Evolutionary conservation across 2,329 filamentous ascomycete species (phyloP).

Genomic region (Fusarium longipes): DNA sequence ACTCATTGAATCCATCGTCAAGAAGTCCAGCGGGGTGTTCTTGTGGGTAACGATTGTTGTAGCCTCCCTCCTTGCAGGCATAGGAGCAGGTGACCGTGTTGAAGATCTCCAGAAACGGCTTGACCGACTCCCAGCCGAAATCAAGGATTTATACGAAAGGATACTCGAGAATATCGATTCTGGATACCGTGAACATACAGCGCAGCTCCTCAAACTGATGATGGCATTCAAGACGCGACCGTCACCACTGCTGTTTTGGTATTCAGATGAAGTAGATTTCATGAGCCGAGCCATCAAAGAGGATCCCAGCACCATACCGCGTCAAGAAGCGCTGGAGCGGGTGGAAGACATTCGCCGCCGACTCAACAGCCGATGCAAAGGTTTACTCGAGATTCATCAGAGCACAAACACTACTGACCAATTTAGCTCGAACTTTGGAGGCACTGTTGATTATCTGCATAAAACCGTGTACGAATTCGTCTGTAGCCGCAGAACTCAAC

Average conservation of each 20-base stretch:
- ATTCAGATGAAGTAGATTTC: conserved; percentile 9
- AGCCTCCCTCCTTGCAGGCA: neutral
- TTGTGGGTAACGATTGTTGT: conserved; percentile 23
- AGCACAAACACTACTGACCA: accelerated
- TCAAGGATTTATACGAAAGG: neutral
- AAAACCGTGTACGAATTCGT: conserved; percentile 2
- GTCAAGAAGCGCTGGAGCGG: accelerated
- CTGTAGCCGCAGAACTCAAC: accelerated
- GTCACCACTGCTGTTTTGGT: neutral
- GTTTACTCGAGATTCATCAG: neutral
- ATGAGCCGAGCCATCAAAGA: neutral
- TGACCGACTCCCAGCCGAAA: neutral
- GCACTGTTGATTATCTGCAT: neutral
- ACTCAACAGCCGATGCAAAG: conserved; percentile 19
- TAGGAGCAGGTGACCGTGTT: neutral
- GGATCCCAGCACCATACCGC: accelerated
- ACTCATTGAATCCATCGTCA: neutral
- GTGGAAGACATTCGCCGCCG: conserved; percentile 2
- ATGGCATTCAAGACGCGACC: accelerated
- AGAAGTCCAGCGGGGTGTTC: conserved; percentile 1
- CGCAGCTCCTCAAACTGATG: conserved; percentile 5
- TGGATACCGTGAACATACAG: conserved; percentile 5
- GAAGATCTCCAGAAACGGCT: conserved; percentile 1
- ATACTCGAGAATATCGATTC: neutral
- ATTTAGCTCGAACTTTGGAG: accelerated